phyloP scores from a whole-genome alignment of 1,139 yeast genomes.

The Saccharomyces hybrid region DNA sequence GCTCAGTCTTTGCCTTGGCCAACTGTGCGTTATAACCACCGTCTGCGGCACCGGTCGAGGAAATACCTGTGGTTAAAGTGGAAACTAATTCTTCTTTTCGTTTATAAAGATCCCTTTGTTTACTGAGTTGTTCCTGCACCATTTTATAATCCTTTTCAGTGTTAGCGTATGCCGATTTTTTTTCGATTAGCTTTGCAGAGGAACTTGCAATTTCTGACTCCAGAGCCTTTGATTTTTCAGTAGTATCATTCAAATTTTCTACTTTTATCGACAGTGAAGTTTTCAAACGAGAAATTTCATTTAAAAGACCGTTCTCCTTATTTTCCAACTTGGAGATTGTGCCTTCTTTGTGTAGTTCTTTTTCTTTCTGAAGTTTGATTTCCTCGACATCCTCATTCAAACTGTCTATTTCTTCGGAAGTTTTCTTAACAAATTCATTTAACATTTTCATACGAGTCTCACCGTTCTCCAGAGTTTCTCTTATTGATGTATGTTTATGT shows the following conservation, averaged over 20 bases:
- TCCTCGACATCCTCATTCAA: slow-evolving; percentile 55
- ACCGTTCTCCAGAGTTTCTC: slow-evolving; percentile 34
- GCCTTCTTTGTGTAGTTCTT: slow-evolving; percentile 57
- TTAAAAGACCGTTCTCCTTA: slow-evolving; percentile 49
- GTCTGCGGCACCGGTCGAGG: slow-evolving; percentile 69
- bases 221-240: slow-evolving; percentile 17
- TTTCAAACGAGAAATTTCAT: slow-evolving; percentile 58
- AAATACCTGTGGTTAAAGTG: slow-evolving; percentile 82
- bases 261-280: slow-evolving; percentile 53
- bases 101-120: slow-evolving; percentile 43
- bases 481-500: slow-evolving; percentile 37
- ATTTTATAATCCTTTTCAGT: slow-evolving; percentile 38
- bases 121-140: slow-evolving; percentile 39
- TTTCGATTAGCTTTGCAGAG: slow-evolving; percentile 23
- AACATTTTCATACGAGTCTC: slow-evolving; percentile 27
- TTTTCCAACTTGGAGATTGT: slow-evolving; percentile 53
- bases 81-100: slow-evolving; percentile 74
- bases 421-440: slow-evolving; percentile 37
- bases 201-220: slow-evolving; percentile 18
- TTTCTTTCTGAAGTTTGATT: slow-evolving; percentile 48
- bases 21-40: slow-evolving; percentile 77
- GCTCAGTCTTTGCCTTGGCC: slow-evolving; percentile 51
- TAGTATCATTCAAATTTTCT: slow-evolving; percentile 50
- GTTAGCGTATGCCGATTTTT: slow-evolving; percentile 21
- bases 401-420: slow-evolving; percentile 48